Evolutionary conservation across 2,329 filamentous ascomycete genomes (phyloP).

Genomic region (Ophiocordyceps robertsii): DNA sequence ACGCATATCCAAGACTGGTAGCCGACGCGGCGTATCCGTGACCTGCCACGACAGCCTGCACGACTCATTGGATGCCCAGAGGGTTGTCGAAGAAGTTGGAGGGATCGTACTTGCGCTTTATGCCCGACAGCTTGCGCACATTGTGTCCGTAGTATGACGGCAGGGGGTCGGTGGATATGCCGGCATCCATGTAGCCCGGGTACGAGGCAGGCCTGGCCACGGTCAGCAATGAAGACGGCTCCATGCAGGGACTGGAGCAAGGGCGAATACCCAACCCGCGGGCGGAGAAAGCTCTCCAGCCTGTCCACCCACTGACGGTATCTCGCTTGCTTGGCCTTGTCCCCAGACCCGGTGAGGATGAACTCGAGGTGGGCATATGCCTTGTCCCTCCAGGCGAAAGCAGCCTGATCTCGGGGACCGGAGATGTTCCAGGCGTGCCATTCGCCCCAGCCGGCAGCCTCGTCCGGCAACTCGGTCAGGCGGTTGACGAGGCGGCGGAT

Average conservation of each 20-base stretch:
- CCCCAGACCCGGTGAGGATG: constrained; percentile 2
- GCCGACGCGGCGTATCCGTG: neutral
- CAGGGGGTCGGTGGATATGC: constrained; percentile 4
- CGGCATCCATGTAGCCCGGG: constrained; percentile 5
- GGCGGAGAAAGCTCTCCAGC: constrained; percentile 3
- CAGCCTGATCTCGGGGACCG: constrained; percentile 1
- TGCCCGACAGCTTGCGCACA: constrained; percentile 1
- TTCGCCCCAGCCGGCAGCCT: constrained; percentile 3
- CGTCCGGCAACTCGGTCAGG: constrained; percentile 1
- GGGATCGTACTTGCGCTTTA: constrained; percentile 6
- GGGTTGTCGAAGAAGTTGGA: constrained; percentile 5
- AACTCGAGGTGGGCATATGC: constrained; percentile 7
- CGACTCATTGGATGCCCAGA: neutral
- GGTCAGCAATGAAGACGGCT: neutral
- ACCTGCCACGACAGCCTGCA: neutral
- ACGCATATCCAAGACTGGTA: too few species aligned
- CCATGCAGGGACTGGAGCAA: neutral
- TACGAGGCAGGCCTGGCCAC: constrained; percentile 4
- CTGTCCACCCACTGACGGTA: constrained; percentile 1
- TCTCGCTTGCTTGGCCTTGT: constrained; percentile 2
- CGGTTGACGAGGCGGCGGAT: constrained; percentile 1
- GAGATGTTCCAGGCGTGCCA: constrained; percentile 5
- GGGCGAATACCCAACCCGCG: constrained; percentile 1
- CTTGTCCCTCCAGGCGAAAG: constrained; percentile 6
- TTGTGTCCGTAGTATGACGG: constrained; percentile 6